Percentiles rank a stretch among this genome's conserved stretches.
phyloP scores from a whole-genome alignment of 2,329 filamentous ascomycete species.

The Blumeria graminis region DNA sequence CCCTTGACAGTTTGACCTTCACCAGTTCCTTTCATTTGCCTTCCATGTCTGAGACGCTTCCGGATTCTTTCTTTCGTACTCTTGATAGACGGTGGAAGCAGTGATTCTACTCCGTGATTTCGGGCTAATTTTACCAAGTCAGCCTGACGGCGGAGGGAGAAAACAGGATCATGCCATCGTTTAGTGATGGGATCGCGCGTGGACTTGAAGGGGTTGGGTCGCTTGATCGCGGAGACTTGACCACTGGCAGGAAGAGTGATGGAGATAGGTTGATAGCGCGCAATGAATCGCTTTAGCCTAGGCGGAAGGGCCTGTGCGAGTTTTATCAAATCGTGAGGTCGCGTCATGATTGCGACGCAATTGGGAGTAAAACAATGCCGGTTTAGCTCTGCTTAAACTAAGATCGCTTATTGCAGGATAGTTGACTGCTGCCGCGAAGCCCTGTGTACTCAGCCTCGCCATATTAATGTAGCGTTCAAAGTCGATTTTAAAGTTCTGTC shows the following conservation, averaged over 20 bases:
- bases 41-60: slow-evolving; percentile 50
- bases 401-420: too few species aligned
- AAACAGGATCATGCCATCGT: slow-evolving; percentile 61
- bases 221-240: slow-evolving; percentile 12
- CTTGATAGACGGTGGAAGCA: slow-evolving; percentile 58
- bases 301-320: slow-evolving; percentile 52
- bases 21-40: slow-evolving; percentile 80
- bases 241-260: slow-evolving; percentile 24
- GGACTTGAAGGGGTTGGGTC: slow-evolving; percentile 53
- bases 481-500: too few species aligned
- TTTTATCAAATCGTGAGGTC: slow-evolving; percentile 15
- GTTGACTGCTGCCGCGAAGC: too few species aligned
- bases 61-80: slow-evolving; percentile 45
- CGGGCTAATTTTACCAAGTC: slow-evolving; percentile 71
- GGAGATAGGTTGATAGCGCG: slow-evolving; percentile 56
- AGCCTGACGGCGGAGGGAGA: slow-evolving; percentile 68
- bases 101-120: slow-evolving; percentile 53
- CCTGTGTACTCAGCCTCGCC: too few species aligned
- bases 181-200: slow-evolving; percentile 57
- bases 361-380: too few species aligned
- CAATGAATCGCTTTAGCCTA: slow-evolving; percentile 66
- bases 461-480: too few species aligned
- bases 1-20: slow-evolving; percentile 87
- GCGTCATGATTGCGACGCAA: background rate
- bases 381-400: too few species aligned